Base-by-base conservation (phyloP, 371 early-diverging fungal species). In the Capniomyces stellatus region DNA sequence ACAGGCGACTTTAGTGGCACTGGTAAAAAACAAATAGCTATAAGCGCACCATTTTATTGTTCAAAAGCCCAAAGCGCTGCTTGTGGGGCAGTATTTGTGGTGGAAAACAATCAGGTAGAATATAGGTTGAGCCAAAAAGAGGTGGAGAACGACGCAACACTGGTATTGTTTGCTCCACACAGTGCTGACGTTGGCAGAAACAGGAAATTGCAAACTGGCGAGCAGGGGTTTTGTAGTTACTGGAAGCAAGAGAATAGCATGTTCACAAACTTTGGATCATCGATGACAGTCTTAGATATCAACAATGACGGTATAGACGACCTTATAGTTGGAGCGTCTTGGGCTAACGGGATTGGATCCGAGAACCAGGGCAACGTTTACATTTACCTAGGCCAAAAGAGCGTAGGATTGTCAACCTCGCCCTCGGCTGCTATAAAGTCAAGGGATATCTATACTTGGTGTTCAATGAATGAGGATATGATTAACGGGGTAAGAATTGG, bases 291-390 rank as follows among this genome's bases (percentile, higher is more conserved):
- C 1, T 67, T 88, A 1, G 92, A 92, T 63, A 56, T 86, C 24
- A 88, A 92, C 58, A 59, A 68, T 12, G 92, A 92, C 60, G 89
- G 92, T 0, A 75, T 89, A 24, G 88, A 87, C 55, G 89, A 92
- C 63, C 69, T 92, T 25, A 85, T 76, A 0, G 75, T 92, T 3
- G 76, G 83, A 2, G 78, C 86, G 10, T 87, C 87, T 12, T 78
- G 75, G 51, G 60, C 62, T 28, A 61, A 68, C 27, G 30, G 22
- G 21, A 31, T 58, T n/a, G 52, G 58, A 57, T 30, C 66, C 29
- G 18, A 55, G 29, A 60, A 65, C 53, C 43, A 58, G 55, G 82
- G 81, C 0, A 62, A 70, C 0, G 72, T 91, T 2, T 81, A 75
- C 60, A 69, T 89, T 1, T 85, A 76, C 61, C 78, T 82, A 66